phyloP scores from a whole-genome alignment of 2,329 filamentous ascomycete genomes.

The Aspergillus brunneoviolaceus region DNA sequence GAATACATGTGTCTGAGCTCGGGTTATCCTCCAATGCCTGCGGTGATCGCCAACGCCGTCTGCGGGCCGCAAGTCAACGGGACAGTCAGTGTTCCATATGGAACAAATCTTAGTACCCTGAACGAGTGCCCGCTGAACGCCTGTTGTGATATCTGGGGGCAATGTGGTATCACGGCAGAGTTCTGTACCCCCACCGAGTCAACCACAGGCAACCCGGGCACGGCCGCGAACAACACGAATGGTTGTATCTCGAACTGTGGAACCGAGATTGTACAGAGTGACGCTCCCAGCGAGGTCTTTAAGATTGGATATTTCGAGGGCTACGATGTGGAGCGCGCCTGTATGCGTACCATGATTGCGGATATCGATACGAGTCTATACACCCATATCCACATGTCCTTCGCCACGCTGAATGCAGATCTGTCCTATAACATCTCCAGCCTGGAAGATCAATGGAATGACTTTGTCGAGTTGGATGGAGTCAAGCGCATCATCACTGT shows the following conservation, averaged over 20 bases:
- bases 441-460: slow-evolving; percentile 22
- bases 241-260: slow-evolving; percentile 49
- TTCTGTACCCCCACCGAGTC: slow-evolving; percentile 40
- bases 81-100: background rate
- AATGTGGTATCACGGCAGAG: slow-evolving; percentile 47
- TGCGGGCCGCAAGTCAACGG: slow-evolving; percentile 50
- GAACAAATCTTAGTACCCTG: slow-evolving; percentile 35
- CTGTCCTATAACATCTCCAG: slow-evolving; percentile 31
- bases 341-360: slow-evolving; percentile 9
- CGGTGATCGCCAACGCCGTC: slow-evolving; percentile 35
- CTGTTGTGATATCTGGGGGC: slow-evolving; percentile 48
- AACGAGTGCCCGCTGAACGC: slow-evolving; percentile 50
- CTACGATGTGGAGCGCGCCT: slow-evolving; percentile 31
- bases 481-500: slow-evolving; percentile 44
- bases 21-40: slow-evolving; percentile 44
- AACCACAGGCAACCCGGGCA: slow-evolving; percentile 39
- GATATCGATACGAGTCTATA: slow-evolving; percentile 11
- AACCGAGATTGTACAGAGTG: slow-evolving; percentile 32
- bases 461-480: background rate
- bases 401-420: slow-evolving; percentile 33
- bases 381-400: slow-evolving; percentile 42
- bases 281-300: slow-evolving; percentile 19
- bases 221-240: slow-evolving; percentile 32
- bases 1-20: slow-evolving; percentile 43
- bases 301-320: slow-evolving; percentile 37